Evolutionary conservation across 257 asterid genomes (phyloP).

Genomic region (Plantago elongata): DNA sequence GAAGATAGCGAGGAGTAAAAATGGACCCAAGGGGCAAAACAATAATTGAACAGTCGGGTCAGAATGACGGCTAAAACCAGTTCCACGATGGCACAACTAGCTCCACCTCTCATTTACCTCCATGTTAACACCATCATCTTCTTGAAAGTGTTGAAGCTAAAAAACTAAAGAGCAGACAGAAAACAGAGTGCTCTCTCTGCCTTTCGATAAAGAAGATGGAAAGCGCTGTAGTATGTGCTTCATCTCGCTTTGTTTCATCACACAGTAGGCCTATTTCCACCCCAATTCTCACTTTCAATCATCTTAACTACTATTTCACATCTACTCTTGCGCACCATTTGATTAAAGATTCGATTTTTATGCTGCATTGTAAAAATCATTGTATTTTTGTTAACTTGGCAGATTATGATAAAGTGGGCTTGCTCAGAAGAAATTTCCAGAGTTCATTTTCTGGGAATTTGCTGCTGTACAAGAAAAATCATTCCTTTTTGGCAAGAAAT

Average conservation of each 20-base stretch:
- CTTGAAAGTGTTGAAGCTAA: neutral
- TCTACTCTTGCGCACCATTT: no score
- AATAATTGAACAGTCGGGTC: neutral
- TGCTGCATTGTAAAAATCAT: neutral
- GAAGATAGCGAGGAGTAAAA: no score
- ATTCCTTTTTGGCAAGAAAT: conserved; percentile 23
- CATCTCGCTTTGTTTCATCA: conserved; percentile 37
- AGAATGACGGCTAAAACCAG: neutral
- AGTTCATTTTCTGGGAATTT: conserved; percentile 42
- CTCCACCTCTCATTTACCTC: conserved; percentile 23
- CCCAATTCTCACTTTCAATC: neutral
- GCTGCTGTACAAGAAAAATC: conserved; percentile 7
- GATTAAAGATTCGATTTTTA: no score
- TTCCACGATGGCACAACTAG: neutral
- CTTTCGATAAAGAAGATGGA: conserved; percentile 34
- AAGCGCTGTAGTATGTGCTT: conserved; percentile 43
- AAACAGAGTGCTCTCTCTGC: neutral
- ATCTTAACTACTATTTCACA: neutral
- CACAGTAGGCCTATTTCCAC: conserved; percentile 33
- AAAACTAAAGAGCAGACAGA: neutral
- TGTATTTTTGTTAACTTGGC: conserved; percentile 13
- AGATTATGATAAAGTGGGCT: conserved; percentile 35
- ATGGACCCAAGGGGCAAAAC: neutral
- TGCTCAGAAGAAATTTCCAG: conserved; percentile 24
- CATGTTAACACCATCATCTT: conserved; percentile 2